Conservation (phyloP, 192 early-diverging fungal species). For the Spinellus fusiger region DNA sequence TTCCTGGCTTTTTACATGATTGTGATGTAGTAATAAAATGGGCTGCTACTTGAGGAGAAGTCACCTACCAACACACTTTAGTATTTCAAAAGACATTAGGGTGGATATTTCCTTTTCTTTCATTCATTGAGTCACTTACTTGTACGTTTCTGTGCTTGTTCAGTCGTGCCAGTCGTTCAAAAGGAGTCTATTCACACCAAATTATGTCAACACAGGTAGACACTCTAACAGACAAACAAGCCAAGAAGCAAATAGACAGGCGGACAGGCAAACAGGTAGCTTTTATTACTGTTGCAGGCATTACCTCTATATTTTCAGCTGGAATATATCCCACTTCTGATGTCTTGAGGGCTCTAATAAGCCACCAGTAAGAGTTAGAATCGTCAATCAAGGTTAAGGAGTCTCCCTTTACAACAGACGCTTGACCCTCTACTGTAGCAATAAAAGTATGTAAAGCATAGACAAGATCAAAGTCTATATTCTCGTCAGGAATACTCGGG, state of each 20-base stretch:
- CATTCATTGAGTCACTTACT: slow-evolving; percentile 16
- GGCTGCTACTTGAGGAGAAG: slow-evolving; percentile 12
- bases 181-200: slow-evolving; percentile 73
- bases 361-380: slow-evolving; percentile 76
- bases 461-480: slow-evolving; percentile 67
- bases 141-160: slow-evolving; percentile 73
- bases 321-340: slow-evolving; percentile 77
- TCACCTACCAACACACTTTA: slow-evolving; percentile 16
- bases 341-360: slow-evolving; percentile 56
- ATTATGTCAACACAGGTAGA: no score
- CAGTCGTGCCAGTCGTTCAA: slow-evolving; percentile 69
- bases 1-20: slow-evolving; percentile 23
- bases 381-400: slow-evolving; percentile 71
- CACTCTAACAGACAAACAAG: not conserved
- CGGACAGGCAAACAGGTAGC: not conserved
- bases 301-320: slow-evolving; percentile 79
- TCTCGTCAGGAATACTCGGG: slow-evolving; percentile 39
- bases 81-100: slow-evolving; percentile 8
- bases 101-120: not conserved
- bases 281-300: not conserved
- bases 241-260: slow-evolving; percentile 1
- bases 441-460: slow-evolving; percentile 81
- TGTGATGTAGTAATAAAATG: slow-evolving; percentile 22
- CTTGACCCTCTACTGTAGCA: slow-evolving; percentile 75
- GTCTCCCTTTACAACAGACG: slow-evolving; percentile 70